These are phyloP conservation scores for Dothideomycetes sp. DNA, from an alignment of 2,329 filamentous ascomycete species.

Conservation along the genomic window DNA sequence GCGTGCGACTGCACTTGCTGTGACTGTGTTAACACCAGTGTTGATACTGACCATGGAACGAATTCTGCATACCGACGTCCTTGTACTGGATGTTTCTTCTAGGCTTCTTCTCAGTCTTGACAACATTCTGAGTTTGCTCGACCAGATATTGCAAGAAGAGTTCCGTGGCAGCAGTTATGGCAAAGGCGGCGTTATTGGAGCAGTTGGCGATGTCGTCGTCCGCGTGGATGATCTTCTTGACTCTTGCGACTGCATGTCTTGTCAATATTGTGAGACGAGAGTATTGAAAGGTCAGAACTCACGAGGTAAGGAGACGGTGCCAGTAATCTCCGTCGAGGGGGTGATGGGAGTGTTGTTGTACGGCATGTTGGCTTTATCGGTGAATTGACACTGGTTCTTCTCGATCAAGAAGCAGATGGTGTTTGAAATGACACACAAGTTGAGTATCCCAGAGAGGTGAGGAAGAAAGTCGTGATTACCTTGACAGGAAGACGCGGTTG, in stretches of 20 bases:
- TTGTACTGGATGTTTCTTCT: conserved; percentile 92
- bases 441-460: too few relatives aligned
- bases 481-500: not conserved
- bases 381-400: not conserved
- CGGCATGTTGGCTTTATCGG: conserved; percentile 63
- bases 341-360: conserved; percentile 82
- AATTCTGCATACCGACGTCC: conserved; percentile 59
- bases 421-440: too few relatives aligned
- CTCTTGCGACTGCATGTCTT: conserved; percentile 65
- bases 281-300: conserved; percentile 32
- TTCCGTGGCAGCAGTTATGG: conserved; percentile 88
- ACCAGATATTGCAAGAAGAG: conserved; percentile 92
- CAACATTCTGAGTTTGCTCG: conserved; percentile 74
- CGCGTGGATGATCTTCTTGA: conserved; percentile 88
- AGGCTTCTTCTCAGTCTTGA: conserved; percentile 85
- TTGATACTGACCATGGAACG: too few relatives aligned
- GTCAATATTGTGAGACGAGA: not conserved
- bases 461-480: too few relatives aligned
- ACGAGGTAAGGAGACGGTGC: conserved; percentile 78
- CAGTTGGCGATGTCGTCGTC: conserved; percentile 80
- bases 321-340: conserved; percentile 71
- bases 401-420: not conserved
- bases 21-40: too few relatives aligned
- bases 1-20: conserved; percentile 75
- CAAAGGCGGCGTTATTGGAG: conserved; percentile 89